Conservation (phyloP, 257 asterid genomes). For the Fraxinus quadrangulata region DNA sequence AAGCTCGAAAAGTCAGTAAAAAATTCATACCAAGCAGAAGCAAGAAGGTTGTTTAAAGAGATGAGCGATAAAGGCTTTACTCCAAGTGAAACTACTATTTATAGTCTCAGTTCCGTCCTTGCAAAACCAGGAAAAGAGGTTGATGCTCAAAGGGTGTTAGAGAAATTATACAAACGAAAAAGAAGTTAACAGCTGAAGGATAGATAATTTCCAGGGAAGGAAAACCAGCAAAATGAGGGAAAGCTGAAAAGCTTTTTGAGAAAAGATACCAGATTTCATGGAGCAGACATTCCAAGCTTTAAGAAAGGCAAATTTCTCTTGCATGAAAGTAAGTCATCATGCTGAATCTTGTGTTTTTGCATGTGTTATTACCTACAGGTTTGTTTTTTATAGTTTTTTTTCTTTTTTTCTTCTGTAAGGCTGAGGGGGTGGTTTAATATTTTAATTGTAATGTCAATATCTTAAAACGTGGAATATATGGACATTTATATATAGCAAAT, state of each 20-base stretch:
- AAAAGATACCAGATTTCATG: conserved; percentile 1
- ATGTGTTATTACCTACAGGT: not conserved
- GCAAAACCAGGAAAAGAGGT: conserved; percentile 74
- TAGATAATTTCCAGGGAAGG: conserved; percentile 7
- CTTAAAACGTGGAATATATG: not conserved
- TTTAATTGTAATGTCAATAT: not conserved
- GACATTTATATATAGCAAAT: not conserved
- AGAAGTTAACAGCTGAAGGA: conserved; percentile 26
- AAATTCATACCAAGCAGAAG: conserved; percentile 58
- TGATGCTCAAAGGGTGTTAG: conserved; percentile 65
- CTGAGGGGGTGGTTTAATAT: too few relatives aligned
- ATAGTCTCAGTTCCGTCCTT: conserved; percentile 57
- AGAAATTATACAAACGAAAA: conserved; percentile 56
- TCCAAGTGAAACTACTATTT: conserved; percentile 67
- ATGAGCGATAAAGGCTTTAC: conserved; percentile 68
- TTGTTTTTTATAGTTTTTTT: not conserved
- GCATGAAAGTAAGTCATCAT: conserved; percentile 26
- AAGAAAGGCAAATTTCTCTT: conserved; percentile 9
- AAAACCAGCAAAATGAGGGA: not conserved
- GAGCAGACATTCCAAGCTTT: conserved; percentile 9
- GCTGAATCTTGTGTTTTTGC: conserved; percentile 15
- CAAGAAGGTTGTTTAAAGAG: conserved; percentile 61
- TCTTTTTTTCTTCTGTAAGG: too few relatives aligned
- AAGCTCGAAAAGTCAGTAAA: conserved; percentile 49
- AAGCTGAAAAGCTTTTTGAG: conserved; percentile 12